These are phyloP conservation scores for Caryopteris hybrid DNA, from an alignment of 305 asterid genomes.

Conservation along the genomic window DNA sequence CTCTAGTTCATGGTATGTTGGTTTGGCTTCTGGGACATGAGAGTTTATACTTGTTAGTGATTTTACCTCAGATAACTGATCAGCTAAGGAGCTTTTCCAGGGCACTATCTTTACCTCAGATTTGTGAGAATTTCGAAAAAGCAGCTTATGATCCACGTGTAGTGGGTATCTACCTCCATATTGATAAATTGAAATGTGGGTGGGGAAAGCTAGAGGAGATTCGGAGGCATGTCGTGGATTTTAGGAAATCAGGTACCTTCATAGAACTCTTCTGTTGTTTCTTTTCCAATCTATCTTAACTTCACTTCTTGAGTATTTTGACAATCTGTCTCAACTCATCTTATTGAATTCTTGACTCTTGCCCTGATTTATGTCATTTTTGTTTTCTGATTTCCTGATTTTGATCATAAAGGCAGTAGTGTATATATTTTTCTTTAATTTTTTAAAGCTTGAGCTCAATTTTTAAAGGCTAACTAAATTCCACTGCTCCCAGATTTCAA, in stretches of 20 bases:
- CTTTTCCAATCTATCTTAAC: not conserved
- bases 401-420: not conserved
- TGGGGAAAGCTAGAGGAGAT: slow-evolving; percentile 94
- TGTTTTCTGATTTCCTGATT: not conserved
- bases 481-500: not conserved
- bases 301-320: not conserved
- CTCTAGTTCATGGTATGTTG: not conserved
- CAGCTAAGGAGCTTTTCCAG: slow-evolving; percentile 70
- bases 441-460: not conserved
- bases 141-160: slow-evolving; percentile 91
- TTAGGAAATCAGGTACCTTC: slow-evolving; percentile 63
- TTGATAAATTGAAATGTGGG: slow-evolving; percentile 68
- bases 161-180: slow-evolving; percentile 69
- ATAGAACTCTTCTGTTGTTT: not conserved
- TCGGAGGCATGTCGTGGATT: slow-evolving; percentile 68
- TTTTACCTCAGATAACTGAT: slow-evolving; percentile 69
- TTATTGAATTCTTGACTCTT: too few species aligned
- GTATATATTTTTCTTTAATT: not conserved
- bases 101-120: slow-evolving; percentile 69
- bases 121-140: slow-evolving; percentile 65
- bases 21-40: not conserved
- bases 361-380: not conserved
- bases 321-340: too few species aligned
- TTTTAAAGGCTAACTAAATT: not conserved
- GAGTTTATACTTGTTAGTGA: slow-evolving; percentile 7